Evolutionary conservation across 768 basidiomycete species (phyloP).

Genomic region (Auricularia cornea): DNA sequence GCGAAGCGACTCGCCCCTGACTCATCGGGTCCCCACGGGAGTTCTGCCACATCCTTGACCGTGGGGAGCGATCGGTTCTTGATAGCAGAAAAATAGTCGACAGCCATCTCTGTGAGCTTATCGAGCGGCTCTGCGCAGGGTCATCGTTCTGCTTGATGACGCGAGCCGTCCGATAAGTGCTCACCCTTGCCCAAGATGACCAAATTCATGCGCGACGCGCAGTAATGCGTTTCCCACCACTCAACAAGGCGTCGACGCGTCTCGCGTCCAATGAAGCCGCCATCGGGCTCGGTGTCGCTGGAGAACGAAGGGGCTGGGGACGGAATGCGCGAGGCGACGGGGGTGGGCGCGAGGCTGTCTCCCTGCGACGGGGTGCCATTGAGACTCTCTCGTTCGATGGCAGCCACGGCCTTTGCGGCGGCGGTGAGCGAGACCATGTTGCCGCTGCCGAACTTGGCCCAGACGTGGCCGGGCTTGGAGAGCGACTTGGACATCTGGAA

Average conservation of each 20-base stretch:
- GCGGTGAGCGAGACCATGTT: constrained; percentile 64
- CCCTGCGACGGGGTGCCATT: constrained; percentile 11
- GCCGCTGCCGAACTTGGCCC: constrained; percentile 89
- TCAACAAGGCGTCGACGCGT: constrained; percentile 23
- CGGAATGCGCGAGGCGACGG: constrained; percentile 44
- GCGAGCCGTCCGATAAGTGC: not conserved
- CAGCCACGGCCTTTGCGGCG: constrained; percentile 33
- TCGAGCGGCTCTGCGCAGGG: constrained; percentile 58
- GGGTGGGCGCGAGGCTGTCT: constrained; percentile 29
- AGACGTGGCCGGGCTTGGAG: constrained; percentile 68
- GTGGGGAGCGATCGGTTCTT: constrained; percentile 49
- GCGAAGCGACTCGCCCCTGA: constrained; percentile 61
- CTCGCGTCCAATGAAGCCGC: constrained; percentile 31
- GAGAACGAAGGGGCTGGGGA: constrained; percentile 52
- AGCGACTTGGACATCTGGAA: constrained; percentile 91
- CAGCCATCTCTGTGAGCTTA: constrained; percentile 53
- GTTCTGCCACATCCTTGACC: constrained; percentile 54
- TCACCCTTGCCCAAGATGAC: constrained; percentile 28
- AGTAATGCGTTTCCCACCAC: constrained; percentile 32
- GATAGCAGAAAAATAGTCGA: constrained; percentile 63
- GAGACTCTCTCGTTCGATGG: constrained; percentile 26
- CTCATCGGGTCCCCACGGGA: constrained; percentile 66
- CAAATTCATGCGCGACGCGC: constrained; percentile 29
- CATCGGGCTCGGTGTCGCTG: constrained; percentile 26
- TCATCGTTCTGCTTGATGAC: not conserved